phyloP scores from a whole-genome alignment of 805 yeast genomes.

The Schwanniomyces pseudopolymorphus region DNA sequence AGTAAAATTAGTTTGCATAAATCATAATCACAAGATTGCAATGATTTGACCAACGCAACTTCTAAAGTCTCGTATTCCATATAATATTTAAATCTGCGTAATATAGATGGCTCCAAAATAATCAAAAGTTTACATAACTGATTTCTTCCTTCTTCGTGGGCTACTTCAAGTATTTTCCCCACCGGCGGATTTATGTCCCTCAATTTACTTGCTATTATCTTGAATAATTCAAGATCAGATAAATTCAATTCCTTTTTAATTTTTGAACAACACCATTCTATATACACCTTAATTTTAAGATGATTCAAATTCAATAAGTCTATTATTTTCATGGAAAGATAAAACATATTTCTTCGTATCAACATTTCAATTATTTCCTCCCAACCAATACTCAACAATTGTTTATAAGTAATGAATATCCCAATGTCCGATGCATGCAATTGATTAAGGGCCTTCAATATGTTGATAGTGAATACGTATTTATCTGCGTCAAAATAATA shows the following conservation, averaged over 20 bases:
- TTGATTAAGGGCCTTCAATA: slow-evolving; percentile 66
- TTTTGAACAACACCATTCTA: slow-evolving; percentile 79
- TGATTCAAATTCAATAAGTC: slow-evolving; percentile 46
- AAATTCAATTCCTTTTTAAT: slow-evolving; percentile 52
- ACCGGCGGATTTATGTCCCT: slow-evolving; percentile 40
- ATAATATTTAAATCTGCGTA: slow-evolving; percentile 56
- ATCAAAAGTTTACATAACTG: slow-evolving; percentile 66
- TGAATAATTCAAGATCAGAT: slow-evolving; percentile 60
- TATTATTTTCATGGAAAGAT: slow-evolving; percentile 62
- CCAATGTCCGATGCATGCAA: slow-evolving; percentile 67
- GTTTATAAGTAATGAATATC: slow-evolving; percentile 59
- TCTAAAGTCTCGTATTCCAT: slow-evolving; percentile 71
- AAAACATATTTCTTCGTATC: slow-evolving; percentile 57
- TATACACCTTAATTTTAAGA: slow-evolving; percentile 45
- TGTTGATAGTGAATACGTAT: slow-evolving; percentile 63
- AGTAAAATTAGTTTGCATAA: slow-evolving; percentile 58
- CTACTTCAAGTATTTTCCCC: slow-evolving; percentile 58
- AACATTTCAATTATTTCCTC: slow-evolving; percentile 56
- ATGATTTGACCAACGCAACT: slow-evolving; percentile 65
- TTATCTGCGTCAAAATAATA: slow-evolving; percentile 53
- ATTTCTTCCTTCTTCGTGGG: slow-evolving; percentile 79
- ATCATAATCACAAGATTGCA: slow-evolving; percentile 60
- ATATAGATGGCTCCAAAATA: slow-evolving; percentile 63
- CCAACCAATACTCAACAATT: slow-evolving; percentile 53
- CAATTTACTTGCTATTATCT: slow-evolving; percentile 49